Percentiles rank a stretch among this genome's conserved stretches.
Evolutionary conservation across 805 yeast genomes (phyloP).

Genomic region (Candida morakotiae): DNA sequence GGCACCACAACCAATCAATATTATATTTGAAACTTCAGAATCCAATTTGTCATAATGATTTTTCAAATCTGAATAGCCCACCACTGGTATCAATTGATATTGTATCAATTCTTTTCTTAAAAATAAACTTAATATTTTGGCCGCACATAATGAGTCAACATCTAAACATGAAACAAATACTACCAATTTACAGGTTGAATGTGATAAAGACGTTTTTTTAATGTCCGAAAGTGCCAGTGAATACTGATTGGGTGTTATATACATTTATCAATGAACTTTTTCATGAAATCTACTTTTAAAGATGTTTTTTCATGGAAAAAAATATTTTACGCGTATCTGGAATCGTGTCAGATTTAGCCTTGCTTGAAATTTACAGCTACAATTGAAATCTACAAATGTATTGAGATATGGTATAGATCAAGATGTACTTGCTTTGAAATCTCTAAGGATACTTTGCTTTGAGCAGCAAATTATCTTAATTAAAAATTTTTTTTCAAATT

Average conservation of each 20-base stretch:
- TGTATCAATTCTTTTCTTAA: slow-evolving; percentile 81
- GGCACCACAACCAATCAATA: slow-evolving; percentile 91
- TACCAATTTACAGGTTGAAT: slow-evolving; percentile 86
- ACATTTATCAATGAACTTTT: slow-evolving; percentile 44
- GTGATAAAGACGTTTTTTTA: slow-evolving; percentile 70
- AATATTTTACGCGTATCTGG: no score
- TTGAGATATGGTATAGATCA: no score
- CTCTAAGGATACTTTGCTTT: no score
- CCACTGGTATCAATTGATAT: slow-evolving; percentile 86
- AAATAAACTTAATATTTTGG: slow-evolving; percentile 66
- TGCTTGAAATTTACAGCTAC: no score
- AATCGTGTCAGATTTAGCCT: no score
- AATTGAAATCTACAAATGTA: no score
- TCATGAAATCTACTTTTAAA: not conserved
- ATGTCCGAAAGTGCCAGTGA: slow-evolving; percentile 64
- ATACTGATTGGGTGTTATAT: slow-evolving; percentile 67
- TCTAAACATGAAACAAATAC: slow-evolving; percentile 86
- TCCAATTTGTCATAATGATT: slow-evolving; percentile 62
- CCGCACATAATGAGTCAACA: slow-evolving; percentile 88
- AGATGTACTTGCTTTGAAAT: no score
- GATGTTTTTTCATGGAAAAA: no score
- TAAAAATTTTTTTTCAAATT: no score
- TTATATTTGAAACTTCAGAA: slow-evolving; percentile 66
- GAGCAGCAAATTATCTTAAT: no score
- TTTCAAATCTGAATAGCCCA: slow-evolving; percentile 81